Evolutionary conservation across 2,329 filamentous ascomycete species (phyloP).

Genomic region (Scytalidium sp.): DNA sequence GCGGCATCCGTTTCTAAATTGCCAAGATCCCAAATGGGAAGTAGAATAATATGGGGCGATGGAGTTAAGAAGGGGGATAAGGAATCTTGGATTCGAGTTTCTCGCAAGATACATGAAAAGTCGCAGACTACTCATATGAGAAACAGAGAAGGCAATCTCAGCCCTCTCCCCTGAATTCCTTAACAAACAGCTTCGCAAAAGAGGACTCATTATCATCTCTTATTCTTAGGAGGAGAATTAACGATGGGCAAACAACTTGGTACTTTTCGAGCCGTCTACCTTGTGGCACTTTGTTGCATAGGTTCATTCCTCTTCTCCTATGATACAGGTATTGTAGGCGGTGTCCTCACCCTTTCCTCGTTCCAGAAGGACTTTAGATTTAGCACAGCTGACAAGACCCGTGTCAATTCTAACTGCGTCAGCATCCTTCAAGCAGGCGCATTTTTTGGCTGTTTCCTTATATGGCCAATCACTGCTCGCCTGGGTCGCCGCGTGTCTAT

Average conservation of each 20-base stretch:
- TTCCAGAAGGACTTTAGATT: conserved; percentile 42
- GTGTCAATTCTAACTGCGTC: conserved; percentile 42
- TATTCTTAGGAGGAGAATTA: no score
- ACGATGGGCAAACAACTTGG: conserved; percentile 21
- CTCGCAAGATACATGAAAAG: no score
- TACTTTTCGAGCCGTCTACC: conserved; percentile 33
- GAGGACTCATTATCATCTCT: no score
- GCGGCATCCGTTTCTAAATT: no score
- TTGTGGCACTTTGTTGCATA: conserved; percentile 6
- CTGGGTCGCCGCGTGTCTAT: conserved; percentile 42
- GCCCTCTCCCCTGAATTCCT: no score
- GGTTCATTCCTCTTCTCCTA: conserved; percentile 37
- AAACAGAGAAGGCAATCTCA: no score
- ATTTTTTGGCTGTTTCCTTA: conserved; percentile 45
- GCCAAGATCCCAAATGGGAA: no score
- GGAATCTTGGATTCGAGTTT: no score
- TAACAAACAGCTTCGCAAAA: no score
- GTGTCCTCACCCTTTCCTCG: conserved; percentile 40
- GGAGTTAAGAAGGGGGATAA: no score
- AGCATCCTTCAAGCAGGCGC: conserved; percentile 50
- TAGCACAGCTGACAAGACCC: conserved; percentile 33
- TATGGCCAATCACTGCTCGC: conserved; percentile 46
- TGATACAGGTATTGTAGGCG: conserved; percentile 43
- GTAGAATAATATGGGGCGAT: no score
- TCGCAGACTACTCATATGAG: no score